Evolutionary conservation across 2,329 filamentous ascomycete genomes (phyloP).

Genomic region (Paraconiothyrium sp.): DNA sequence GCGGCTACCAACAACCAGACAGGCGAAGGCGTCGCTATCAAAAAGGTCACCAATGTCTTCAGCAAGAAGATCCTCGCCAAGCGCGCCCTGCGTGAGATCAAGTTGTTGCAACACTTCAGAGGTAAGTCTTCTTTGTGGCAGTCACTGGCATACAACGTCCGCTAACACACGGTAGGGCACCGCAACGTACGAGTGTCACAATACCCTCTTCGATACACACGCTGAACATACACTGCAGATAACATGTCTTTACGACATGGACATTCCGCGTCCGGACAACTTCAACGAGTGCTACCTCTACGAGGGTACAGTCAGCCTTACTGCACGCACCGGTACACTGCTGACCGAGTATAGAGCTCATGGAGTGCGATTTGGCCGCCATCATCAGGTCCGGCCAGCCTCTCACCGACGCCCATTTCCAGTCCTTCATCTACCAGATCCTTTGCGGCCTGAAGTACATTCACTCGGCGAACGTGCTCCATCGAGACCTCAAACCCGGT

Average conservation of each 20-base stretch:
- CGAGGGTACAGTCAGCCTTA: conserved; percentile 70
- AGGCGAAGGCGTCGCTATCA: conserved; percentile 94
- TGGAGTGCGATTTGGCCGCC: conserved; percentile 98
- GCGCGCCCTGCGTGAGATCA: conserved; percentile 96
- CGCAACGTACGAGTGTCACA: conserved; percentile 53
- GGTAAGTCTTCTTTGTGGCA: conserved; percentile 38
- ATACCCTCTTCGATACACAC: conserved; percentile 24
- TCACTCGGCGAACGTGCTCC: conserved; percentile 96
- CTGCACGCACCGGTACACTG: conserved; percentile 11
- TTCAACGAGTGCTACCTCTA: conserved; percentile 99
- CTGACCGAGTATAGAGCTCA: conserved; percentile 74
- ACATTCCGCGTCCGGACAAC: conserved; percentile 94
- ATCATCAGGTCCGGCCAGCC: conserved; percentile 98
- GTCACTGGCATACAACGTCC: conserved; percentile 2
- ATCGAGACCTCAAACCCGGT: conserved; percentile 95
- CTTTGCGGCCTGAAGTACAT: conserved; percentile 99
- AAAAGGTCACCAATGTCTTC: conserved; percentile 99
- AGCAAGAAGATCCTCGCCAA: conserved; percentile 99
- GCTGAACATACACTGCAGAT: conserved; percentile 71
- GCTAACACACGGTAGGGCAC: conserved; percentile 52
- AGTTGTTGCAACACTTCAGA: conserved; percentile 96
- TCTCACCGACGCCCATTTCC: conserved; percentile 97
- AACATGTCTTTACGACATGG: conserved; percentile 99
- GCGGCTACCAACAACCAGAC: conserved; percentile 92
- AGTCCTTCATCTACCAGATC: conserved; percentile 99